These are phyloP conservation scores for Sugiyamaella boreocaroliniensis DNA, from an alignment of 805 yeast genomes.

Conservation along the genomic window DNA sequence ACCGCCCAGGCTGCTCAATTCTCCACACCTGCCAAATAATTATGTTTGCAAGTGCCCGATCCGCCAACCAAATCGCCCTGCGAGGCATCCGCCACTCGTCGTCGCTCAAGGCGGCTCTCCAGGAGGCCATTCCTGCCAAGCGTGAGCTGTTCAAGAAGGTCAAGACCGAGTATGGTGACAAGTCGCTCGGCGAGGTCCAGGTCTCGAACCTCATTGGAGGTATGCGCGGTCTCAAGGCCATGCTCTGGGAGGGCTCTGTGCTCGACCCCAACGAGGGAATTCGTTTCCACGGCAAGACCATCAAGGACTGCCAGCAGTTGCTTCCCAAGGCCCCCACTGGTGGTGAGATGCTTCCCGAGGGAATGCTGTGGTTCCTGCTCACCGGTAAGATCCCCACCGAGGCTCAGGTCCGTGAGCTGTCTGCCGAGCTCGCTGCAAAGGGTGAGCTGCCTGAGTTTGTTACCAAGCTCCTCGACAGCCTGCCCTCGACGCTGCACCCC, in stretches of 20 bases:
- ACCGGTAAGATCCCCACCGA: conserved; percentile 67
- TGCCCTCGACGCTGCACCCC: conserved; percentile 69
- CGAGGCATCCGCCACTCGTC: conserved; percentile 15
- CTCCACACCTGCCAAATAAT: background rate
- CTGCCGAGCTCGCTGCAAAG: conserved; percentile 57
- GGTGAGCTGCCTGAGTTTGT: conserved; percentile 61
- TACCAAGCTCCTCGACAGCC: conserved; percentile 50
- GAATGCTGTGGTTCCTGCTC: conserved; percentile 67
- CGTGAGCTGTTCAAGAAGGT: conserved; percentile 36
- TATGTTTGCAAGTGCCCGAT: background rate
- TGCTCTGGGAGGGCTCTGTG: conserved; percentile 76
- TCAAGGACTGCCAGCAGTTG: conserved; percentile 58
- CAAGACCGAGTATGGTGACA: conserved; percentile 33
- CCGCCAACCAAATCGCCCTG: background rate
- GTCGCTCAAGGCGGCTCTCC: conserved; percentile 31
- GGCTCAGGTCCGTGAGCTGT: conserved; percentile 49
- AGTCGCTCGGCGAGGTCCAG: conserved; percentile 40
- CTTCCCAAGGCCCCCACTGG: conserved; percentile 53
- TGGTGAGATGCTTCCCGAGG: conserved; percentile 56
- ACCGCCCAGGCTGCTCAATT: background rate
- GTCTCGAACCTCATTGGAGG: conserved; percentile 54
- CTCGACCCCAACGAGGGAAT: conserved; percentile 73
- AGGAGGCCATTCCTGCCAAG: conserved; percentile 40
- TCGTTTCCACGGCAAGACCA: conserved; percentile 71
- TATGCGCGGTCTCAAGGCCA: conserved; percentile 69